Base-by-base conservation (phyloP, 129 eudicot genomes). In the Pulicaria dysenterica region DNA sequence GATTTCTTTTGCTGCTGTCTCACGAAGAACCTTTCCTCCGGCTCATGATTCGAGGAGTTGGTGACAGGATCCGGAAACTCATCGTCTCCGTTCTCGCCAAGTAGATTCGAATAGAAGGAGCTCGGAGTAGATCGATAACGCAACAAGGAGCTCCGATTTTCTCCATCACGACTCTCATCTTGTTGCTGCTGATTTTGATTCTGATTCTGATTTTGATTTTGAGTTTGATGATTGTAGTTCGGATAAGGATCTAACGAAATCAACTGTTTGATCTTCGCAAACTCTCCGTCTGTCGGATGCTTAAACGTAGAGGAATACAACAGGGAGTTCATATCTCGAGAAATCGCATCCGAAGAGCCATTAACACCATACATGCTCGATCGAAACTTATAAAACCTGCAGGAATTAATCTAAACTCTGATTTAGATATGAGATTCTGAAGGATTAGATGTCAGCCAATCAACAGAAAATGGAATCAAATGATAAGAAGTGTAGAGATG, bases 81-180 rank as follows among this genome's bases (percentile, higher is more conserved):
- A 43, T 78, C 70, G 4, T 34, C 59, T 62, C 59, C 77, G 55
- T 49, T 69, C 11, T 78, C 77, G 48, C 80, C 86, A 4, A 90
- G 58, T 14, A 85, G 80, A 77, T 78, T 78, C 34, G 89, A 85
- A 8, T 83, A 83, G 39, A 83, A 81, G 0, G 97, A 83, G 64
- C 91, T 90, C 44, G 94, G 96, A 39, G 96, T 87, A 12, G 96
- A 90, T 3, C 95, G 79, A 45, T 67, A 80, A 14, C 89, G 72
- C 57, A 74, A 51, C n/a, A 88, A 64, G 11, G 76, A 24, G 62
- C 47, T 67, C 38, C 72, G 72, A 64, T 64, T 64, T 12, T 55
- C 64, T 0, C 7, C 38, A 8, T 76, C 38, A 8, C 67, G 70
- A 31, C 15, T 36, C 34, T 75, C 67, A 3, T 65, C 47, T 8